A percentile compares a stretch with the other conserved stretches of the same genome.
Conservation (phyloP, 2,329 filamentous ascomycete species). For the Talaromyces sp. region DNA sequence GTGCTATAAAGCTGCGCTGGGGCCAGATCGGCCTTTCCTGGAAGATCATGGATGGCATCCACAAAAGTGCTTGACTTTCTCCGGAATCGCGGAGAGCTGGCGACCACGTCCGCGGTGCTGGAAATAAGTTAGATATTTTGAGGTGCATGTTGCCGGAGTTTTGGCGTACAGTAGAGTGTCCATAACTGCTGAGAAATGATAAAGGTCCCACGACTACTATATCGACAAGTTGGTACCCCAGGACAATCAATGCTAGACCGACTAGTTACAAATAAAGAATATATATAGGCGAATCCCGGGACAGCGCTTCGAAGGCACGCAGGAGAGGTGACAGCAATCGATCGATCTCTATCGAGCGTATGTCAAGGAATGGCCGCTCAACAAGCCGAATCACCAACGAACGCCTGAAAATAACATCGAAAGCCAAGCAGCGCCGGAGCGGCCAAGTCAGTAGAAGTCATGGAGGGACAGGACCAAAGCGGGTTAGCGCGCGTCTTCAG, state of each 20-base stretch:
- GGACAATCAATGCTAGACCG: neutral
- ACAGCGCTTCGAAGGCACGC: neutral
- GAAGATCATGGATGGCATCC: slow-evolving; percentile 92
- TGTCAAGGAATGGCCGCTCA: neutral
- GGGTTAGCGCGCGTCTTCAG: neutral
- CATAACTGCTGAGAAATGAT: slow-evolving; percentile 26
- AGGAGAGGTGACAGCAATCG: neutral
- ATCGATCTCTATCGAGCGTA: neutral
- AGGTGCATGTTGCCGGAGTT: slow-evolving; percentile 9
- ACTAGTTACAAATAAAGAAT: neutral
- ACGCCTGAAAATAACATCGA: neutral
- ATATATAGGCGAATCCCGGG: neutral
- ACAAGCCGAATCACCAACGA: neutral
- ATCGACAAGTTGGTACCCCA: neutral
- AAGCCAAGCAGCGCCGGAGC: neutral
- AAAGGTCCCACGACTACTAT: neutral
- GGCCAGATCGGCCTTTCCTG: slow-evolving; percentile 76
- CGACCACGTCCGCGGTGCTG: slow-evolving; percentile 86
- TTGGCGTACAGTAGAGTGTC: slow-evolving; percentile 44
- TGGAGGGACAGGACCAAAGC: neutral
- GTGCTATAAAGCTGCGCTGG: slow-evolving; percentile 97
- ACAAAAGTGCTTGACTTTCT: slow-evolving; percentile 94
- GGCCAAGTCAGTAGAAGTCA: neutral
- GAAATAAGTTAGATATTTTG: slow-evolving; percentile 14
- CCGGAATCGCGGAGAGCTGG: slow-evolving; percentile 82